Conservation (phyloP, 176 grass and related monocot genomes). For the Elymus sibiricus region DNA sequence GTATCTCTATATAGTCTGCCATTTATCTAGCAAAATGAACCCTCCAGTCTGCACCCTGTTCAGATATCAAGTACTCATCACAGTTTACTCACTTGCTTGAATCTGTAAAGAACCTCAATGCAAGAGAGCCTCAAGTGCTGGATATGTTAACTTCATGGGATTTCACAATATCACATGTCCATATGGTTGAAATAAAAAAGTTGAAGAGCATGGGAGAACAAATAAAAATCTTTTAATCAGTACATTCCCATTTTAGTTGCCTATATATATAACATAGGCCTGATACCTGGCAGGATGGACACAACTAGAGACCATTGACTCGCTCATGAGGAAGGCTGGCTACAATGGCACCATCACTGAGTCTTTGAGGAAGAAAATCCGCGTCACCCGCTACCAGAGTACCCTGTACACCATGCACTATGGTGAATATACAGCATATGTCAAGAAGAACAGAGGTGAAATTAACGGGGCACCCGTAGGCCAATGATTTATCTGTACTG, state of each 20-base stretch:
- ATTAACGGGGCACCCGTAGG: conserved; percentile 39
- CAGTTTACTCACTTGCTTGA: neutral
- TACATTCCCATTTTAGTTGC: neutral
- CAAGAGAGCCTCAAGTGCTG: neutral
- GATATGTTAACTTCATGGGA: neutral
- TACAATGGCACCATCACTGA: conserved; percentile 75
- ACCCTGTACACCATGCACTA: conserved; percentile 89
- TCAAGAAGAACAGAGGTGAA: conserved; percentile 77
- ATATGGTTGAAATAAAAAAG: neutral
- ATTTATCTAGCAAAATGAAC: neutral
- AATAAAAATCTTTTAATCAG: neutral
- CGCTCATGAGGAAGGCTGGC: conserved; percentile 92
- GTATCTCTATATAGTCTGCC: neutral
- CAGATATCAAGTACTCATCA: neutral
- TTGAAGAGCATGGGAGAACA: neutral
- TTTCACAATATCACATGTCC: neutral
- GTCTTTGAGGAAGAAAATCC: conserved; percentile 71
- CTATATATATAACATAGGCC: neutral
- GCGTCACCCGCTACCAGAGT: conserved; percentile 85
- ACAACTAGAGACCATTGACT: conserved; percentile 79
- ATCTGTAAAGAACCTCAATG: neutral
- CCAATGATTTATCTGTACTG: conserved; percentile 56
- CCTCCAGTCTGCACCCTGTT: neutral
- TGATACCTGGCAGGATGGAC: conserved; percentile 70
- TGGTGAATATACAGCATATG: conserved; percentile 69